Evolutionary conservation across 2,329 filamentous ascomycete species (phyloP), one percentile per base, ranked within the genome.

Genomic region (Metarhizium brunneum): DNA sequence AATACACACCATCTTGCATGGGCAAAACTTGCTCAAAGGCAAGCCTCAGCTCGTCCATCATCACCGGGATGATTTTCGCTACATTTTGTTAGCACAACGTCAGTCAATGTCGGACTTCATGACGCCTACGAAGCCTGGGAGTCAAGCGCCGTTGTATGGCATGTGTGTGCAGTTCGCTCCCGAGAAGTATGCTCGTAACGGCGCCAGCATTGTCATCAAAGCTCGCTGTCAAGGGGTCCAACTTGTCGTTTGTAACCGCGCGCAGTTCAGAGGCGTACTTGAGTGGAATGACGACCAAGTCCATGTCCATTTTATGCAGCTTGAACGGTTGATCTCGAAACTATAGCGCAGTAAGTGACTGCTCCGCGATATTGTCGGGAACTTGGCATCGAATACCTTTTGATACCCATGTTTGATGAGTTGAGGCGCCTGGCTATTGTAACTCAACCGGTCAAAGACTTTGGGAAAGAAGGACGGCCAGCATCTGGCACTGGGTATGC

Each of bases 221-320:
- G 50, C 56, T 58, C n/a, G 58, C 58, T 13, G 56, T 60, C 18
- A 60, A 48, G 16, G 58, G 51, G 18, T 60, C 58, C 0, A 60
- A 53, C 38, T 58, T 58, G 55, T 60, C 58, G 43, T 54, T 60
- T 7, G 56, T 60, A 10, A 60, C 36, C 13, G 54, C 48, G 6
- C 58, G 52, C 13, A 60, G 30, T 35, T 60, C 58, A 8, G 36
- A 25, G 3, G 58, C 56, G n/a, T 60, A 58, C 32, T 56, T 55
- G 8, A 60, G 45, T 2, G 58, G 58, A 47, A 60, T 54, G 13
- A 60, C 48, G 35, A 58, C 47, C 8, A 60, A 47, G 32, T 60
- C 58, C 58, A 60, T 60, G 38, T 60, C 58, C 58, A 60, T 58
- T 32, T 57, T 60, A 5, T 57, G 56, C 10, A 60, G 29, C 40